Evolutionary conservation across 805 yeast genomes (phyloP).

Genomic region (Brettanomyces sp.): DNA sequence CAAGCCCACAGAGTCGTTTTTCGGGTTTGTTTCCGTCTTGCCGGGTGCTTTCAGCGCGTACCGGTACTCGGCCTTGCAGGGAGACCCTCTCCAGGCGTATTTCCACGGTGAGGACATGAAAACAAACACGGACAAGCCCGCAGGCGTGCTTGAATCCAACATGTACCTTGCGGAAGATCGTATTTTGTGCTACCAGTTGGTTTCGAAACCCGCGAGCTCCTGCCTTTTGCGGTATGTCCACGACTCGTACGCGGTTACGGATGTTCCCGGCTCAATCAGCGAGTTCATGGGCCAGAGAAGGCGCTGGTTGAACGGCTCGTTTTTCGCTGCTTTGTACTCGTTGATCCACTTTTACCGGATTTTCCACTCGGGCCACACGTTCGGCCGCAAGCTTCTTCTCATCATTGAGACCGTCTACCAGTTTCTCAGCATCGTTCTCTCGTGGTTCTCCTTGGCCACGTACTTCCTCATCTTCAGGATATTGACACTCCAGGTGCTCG

Average conservation of each 20-base stretch:
- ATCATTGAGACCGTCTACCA: slow-evolving; percentile 76
- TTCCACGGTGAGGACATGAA: slow-evolving; percentile 88
- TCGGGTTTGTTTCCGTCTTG: slow-evolving; percentile 86
- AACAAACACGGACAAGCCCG: slow-evolving; percentile 38
- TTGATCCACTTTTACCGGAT: slow-evolving; percentile 65
- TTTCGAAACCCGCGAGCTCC: slow-evolving; percentile 61
- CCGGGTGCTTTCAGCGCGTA: slow-evolving; percentile 98
- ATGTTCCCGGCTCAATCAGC: slow-evolving; percentile 83
- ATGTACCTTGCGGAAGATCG: slow-evolving; percentile 97
- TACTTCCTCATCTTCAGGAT: slow-evolving; percentile 86
- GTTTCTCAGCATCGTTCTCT: slow-evolving; percentile 58
- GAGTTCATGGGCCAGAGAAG: slow-evolving; percentile 87
- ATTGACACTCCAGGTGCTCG: slow-evolving; percentile 65
- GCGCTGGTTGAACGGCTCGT: slow-evolving; percentile 95
- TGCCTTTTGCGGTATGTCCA: slow-evolving; percentile 81
- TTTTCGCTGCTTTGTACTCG: slow-evolving; percentile 88
- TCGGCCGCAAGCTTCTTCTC: slow-evolving; percentile 56
- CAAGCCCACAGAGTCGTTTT: slow-evolving; percentile 88
- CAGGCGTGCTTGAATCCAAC: slow-evolving; percentile 87
- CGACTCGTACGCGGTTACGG: slow-evolving; percentile 85
- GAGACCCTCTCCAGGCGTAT: slow-evolving; percentile 78
- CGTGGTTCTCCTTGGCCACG: slow-evolving; percentile 87
- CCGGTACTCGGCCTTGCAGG: slow-evolving; percentile 68
- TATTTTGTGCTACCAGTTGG: slow-evolving; percentile 87
- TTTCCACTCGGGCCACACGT: slow-evolving; percentile 68